Base-by-base conservation (phyloP, 306 rosid species). In the Dryas octopetala region DNA sequence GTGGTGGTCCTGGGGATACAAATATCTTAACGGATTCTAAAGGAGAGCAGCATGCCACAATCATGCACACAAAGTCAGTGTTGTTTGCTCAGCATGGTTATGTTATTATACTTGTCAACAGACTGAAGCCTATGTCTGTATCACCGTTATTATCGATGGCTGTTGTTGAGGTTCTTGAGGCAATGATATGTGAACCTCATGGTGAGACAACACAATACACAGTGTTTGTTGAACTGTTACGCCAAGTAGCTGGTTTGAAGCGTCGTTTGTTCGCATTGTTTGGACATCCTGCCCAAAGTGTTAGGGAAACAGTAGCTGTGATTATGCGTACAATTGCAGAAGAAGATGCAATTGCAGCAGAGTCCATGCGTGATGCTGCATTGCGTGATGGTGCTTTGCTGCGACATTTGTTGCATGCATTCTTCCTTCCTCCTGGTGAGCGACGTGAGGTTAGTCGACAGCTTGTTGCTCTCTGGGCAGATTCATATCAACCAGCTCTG, bases 401-500 rank as follows among this genome's bases (percentile, higher is more conserved):
- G 78, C 86, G 99, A 80, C 99, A 96, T 87, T 88, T 96, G 74
- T 68, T 89, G 81, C 92, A 96, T 60, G 99, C 97, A 1, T 90
- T 95, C 83, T 96, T 87, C 84, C 93, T 92, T 80, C 96, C 96
- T 69, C 80, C 88, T 73, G 96, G 97, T 71, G 98, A 95, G 82
- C 86, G 98, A 45, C 91, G 97, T 78, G 98, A 92, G 80, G 97
- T 96, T 75, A 96, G 99, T 79, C 88, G 89, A 48, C 98, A 96
- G 76, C 96, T 96, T 77, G 99, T 96, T 86, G 99, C 98, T 81
- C 98, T 96, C 80, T 96, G 99, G 99, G 99, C 99, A 40, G 99
- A 96, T 87, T 96, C 99, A 44, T 92, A 96, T 81, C 96, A 89
- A 68, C 99, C 99, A 57, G 97, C 99, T 63, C 78, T 96, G 73